Evolutionary conservation across 208 protist genomes (phyloP), one percentile per base, ranked within the genome.

Genomic region (Leptomonas pyrrhocoris): DNA sequence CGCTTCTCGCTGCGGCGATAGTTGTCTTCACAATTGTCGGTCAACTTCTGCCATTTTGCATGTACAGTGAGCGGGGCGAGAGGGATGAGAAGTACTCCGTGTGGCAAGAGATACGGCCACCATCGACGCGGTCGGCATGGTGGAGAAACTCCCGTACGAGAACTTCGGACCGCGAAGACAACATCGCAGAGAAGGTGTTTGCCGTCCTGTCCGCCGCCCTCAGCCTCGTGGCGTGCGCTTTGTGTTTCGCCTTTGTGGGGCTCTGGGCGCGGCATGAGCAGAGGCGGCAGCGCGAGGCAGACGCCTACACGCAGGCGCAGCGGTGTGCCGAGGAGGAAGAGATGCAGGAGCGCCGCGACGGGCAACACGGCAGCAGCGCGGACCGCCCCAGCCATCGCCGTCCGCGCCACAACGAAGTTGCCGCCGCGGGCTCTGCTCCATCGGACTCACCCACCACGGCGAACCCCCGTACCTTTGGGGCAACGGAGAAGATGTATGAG

Each of bases 111-210:
- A n/a, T n/a, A n/a, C n/a, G n/a, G n/a, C n/a, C n/a, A n/a, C n/a
- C n/a, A n/a, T n/a, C n/a, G n/a, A n/a, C n/a, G n/a, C n/a, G n/a
- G n/a, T n/a, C n/a, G n/a, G n/a, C n/a, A n/a, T n/a, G n/a, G n/a
- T n/a, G n/a, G n/a, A n/a, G n/a, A n/a, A n/a, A n/a, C n/a, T n/a
- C n/a, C n/a, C n/a, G n/a, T n/a, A n/a, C n/a, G n/a, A n/a, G n/a
- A n/a, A n/a, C n/a, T n/a, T n/a, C n/a, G n/a, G n/a, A n/a, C n/a
- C 59, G 59, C 7, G 59, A 65, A 30, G 59, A 53, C 59, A 65
- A 55, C 31, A 19, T 45, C 2, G 30, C n/a, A 3, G 59, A 65
- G 31, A 65, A 53, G 59, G 30, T 27, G 1, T 54, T 65, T 28
- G 23, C 45, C 43, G 27, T 65, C 11, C 7, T 54, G 23, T 42